phyloP scores from a whole-genome alignment of 805 yeast genomes.

The Aciculoconidium aculeatum region DNA sequence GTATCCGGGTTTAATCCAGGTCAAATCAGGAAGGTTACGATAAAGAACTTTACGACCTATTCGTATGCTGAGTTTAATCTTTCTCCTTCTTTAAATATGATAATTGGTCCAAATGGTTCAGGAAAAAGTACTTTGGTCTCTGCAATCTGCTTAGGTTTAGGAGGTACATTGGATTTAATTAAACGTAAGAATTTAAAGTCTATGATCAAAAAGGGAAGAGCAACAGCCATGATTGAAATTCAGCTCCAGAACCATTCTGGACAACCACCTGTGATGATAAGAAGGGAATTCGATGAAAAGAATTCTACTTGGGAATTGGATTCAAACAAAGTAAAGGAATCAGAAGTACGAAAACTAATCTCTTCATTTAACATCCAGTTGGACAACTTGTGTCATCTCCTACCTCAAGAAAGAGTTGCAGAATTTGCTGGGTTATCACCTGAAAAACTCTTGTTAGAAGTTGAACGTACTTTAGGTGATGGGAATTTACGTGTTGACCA shows the following conservation, averaged over 20 bases:
- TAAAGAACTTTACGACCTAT: conserved; percentile 66
- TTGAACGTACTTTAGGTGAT: conserved; percentile 73
- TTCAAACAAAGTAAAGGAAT: conserved; percentile 34
- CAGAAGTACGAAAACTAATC: conserved; percentile 40
- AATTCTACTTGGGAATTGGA: conserved; percentile 53
- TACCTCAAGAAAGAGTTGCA: conserved; percentile 94
- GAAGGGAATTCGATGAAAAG: conserved; percentile 40
- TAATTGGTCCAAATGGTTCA: conserved; percentile 94
- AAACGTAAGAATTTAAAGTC: conserved; percentile 64
- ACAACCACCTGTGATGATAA: conserved; percentile 32
- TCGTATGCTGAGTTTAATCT: conserved; percentile 62
- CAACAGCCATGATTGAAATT: conserved; percentile 42
- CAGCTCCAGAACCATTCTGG: conserved; percentile 38
- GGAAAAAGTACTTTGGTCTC: conserved; percentile 93
- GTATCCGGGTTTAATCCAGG: conserved; percentile 32
- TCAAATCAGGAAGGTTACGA: conserved; percentile 43
- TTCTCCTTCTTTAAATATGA: conserved; percentile 82
- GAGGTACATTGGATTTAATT: conserved; percentile 68
- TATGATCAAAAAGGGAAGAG: conserved; percentile 67
- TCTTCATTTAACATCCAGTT: conserved; percentile 66
- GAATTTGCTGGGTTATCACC: conserved; percentile 82
- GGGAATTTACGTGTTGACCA: conserved; percentile 55
- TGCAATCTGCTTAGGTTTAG: conserved; percentile 84
- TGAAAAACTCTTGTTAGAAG: conserved; percentile 65
- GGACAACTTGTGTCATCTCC: conserved; percentile 86